Evolutionary conservation across 2,329 filamentous ascomycete genomes (phyloP).

Genomic region (Fusarium equiseti): DNA sequence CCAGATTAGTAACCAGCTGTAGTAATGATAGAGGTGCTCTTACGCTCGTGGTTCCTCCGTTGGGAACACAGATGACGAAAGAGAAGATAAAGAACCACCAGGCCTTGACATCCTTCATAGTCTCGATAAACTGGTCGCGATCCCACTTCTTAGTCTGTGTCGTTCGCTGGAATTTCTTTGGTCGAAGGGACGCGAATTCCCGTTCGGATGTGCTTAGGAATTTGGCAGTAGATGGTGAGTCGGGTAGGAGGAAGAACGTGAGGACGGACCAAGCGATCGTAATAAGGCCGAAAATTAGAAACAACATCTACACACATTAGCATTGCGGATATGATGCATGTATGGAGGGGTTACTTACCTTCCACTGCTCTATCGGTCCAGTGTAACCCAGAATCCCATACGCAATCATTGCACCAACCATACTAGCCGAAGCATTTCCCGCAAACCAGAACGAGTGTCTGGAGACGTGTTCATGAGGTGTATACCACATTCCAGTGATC

Average conservation of each 20-base stretch:
- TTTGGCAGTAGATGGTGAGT: not conserved
- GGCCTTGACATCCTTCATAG: constrained; percentile 12
- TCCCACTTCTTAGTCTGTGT: constrained; percentile 24
- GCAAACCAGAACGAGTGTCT: constrained; percentile 24
- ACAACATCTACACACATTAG: constrained; percentile 4
- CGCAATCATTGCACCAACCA: constrained; percentile 20
- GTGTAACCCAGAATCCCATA: constrained; percentile 2
- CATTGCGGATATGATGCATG: accelerated
- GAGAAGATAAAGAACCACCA: constrained; percentile 29
- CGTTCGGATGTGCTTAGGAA: constrained; percentile 11
- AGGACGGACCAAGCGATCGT: constrained; percentile 14
- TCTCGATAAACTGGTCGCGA: not conserved
- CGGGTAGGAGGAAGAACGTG: constrained; percentile 10
- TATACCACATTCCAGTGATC: constrained; percentile 25
- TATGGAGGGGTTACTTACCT: not conserved
- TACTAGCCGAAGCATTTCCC: constrained; percentile 14
- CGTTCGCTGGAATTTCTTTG: constrained; percentile 21
- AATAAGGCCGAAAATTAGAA: constrained; percentile 12
- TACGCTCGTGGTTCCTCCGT: constrained; percentile 1
- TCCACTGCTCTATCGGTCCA: constrained; percentile 12
- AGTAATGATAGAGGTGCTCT: not conserved
- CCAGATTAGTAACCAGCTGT: not conserved
- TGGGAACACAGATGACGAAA: constrained; percentile 20
- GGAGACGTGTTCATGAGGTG: constrained; percentile 9
- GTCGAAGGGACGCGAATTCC: constrained; percentile 10